phyloP scores from a whole-genome alignment of 805 yeast genomes.

The Limtongozyma cylindracea region DNA sequence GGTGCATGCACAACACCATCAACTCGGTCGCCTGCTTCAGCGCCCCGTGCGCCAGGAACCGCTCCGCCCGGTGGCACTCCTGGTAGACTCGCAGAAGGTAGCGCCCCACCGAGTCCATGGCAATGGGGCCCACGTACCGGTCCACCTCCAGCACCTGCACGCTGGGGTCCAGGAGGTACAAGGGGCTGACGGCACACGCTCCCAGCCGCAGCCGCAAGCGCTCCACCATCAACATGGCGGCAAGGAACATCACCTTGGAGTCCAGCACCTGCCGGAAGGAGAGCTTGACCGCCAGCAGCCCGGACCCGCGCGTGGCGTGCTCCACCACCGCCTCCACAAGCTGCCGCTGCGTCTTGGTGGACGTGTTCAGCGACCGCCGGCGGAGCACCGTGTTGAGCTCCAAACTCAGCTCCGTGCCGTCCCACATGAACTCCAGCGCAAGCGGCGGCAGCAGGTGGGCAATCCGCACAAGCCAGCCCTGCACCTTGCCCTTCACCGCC shows the following conservation, averaged over 20 bases:
- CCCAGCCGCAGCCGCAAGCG: slow-evolving; percentile 57
- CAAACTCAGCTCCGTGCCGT: slow-evolving; percentile 73
- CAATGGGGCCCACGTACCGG: slow-evolving; percentile 38
- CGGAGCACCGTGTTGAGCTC: slow-evolving; percentile 80
- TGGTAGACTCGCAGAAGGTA: no score
- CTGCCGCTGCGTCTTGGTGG: slow-evolving; percentile 51
- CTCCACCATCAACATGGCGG: slow-evolving; percentile 65
- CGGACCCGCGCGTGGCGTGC: no score
- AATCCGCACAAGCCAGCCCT: slow-evolving; percentile 30
- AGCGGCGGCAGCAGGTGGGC: slow-evolving; percentile 42
- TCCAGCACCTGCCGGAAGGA: slow-evolving; percentile 32
- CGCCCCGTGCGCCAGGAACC: slow-evolving; percentile 25
- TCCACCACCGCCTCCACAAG: slow-evolving; percentile 24
- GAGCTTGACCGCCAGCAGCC: no score
- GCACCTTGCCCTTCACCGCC: slow-evolving; percentile 23
- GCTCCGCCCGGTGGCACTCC: slow-evolving; percentile 25
- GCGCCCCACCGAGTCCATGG: no score
- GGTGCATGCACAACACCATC: slow-evolving; percentile 51
- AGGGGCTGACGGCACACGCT: slow-evolving; percentile 49
- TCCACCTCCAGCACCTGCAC: slow-evolving; percentile 41
- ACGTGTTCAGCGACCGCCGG: slow-evolving; percentile 69
- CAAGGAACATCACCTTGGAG: slow-evolving; percentile 67
- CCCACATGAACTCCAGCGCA: slow-evolving; percentile 10
- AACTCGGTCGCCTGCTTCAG: slow-evolving; percentile 49
- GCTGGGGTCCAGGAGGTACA: slow-evolving; percentile 74